A percentile compares a stretch with the other conserved stretches of the same genome.
Evolutionary conservation across 164 flowering plant species (phyloP).

Genomic region (Macadamia tetraphylla): DNA sequence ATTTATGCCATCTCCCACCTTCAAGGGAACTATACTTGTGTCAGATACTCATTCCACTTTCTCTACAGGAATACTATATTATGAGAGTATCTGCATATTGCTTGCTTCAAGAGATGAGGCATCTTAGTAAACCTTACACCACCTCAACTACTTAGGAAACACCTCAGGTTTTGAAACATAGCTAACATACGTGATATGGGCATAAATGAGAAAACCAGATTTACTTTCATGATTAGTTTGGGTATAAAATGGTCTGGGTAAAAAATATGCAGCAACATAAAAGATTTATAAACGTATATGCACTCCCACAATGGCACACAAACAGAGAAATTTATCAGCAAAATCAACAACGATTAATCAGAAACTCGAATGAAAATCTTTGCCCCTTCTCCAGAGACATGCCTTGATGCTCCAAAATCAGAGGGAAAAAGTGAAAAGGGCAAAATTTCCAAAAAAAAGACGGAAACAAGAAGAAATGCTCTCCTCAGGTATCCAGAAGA

Average conservation of each 20-base stretch:
- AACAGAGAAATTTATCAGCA: too few species aligned
- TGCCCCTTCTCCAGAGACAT: neutral
- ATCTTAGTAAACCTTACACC: neutral
- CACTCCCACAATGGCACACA: too few species aligned
- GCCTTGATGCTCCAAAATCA: neutral
- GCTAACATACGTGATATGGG: too few species aligned
- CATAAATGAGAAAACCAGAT: too few species aligned
- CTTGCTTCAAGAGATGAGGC: neutral
- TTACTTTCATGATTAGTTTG: too few species aligned
- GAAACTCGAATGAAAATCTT: too few species aligned
- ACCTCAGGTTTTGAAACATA: too few species aligned
- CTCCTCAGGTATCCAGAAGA: neutral
- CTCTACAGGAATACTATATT: neutral
- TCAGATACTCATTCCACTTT: neutral
- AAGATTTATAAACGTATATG: too few species aligned
- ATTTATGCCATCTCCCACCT: conserved; percentile 98
- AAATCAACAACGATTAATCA: too few species aligned
- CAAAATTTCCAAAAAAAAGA: neutral
- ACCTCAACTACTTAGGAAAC: neutral
- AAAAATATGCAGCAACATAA: too few species aligned
- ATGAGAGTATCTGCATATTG: neutral
- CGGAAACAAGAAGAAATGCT: neutral
- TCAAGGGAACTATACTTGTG: conserved; percentile 6
- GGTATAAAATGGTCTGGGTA: too few species aligned
- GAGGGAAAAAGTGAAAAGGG: neutral